Conservation (phyloP, 352 stramenopile genomes). For the Phytophthora parvispora region DNA sequence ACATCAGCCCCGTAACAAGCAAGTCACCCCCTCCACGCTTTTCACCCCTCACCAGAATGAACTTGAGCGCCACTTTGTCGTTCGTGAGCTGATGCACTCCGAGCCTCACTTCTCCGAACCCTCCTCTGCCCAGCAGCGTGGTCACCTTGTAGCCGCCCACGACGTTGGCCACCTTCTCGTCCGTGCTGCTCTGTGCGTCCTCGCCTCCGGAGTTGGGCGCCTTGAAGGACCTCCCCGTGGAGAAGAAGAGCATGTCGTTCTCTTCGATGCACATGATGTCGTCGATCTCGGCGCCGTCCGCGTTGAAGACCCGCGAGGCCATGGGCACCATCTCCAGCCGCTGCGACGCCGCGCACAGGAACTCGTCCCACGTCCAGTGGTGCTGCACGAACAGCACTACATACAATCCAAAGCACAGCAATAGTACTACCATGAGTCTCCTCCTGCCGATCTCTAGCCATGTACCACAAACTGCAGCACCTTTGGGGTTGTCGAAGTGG, state of each 20-base stretch:
- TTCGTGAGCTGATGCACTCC: slow-evolving; percentile 88
- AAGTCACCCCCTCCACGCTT: neutral
- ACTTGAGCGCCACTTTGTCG: slow-evolving; percentile 91
- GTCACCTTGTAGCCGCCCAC: slow-evolving; percentile 87
- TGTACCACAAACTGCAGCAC: no score
- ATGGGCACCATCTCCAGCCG: slow-evolving; percentile 88
- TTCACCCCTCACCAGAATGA: slow-evolving; percentile 65
- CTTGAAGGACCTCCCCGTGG: slow-evolving; percentile 81
- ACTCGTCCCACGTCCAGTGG: slow-evolving; percentile 90
- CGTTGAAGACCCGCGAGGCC: slow-evolving; percentile 87
- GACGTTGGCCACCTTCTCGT: slow-evolving; percentile 74
- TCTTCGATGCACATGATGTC: slow-evolving; percentile 94
- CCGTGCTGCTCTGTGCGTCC: slow-evolving; percentile 45
- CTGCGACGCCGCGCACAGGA: slow-evolving; percentile 84
- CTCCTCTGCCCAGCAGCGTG: slow-evolving; percentile 78
- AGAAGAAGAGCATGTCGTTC: slow-evolving; percentile 93
- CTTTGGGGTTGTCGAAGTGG: slow-evolving; percentile 82
- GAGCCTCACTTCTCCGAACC: slow-evolving; percentile 84
- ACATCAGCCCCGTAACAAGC: neutral
- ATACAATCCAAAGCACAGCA: slow-evolving; percentile 5
- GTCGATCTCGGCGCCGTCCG: slow-evolving; percentile 87
- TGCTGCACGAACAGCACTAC: slow-evolving; percentile 83
- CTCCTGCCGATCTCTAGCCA: no score
- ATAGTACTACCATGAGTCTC: neutral
- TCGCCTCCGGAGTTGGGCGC: slow-evolving; percentile 62